Evolutionary conservation across 768 basidiomycete species (phyloP), one percentile per base, ranked within the genome.

Genomic region (Trametes cinnabarina): DNA sequence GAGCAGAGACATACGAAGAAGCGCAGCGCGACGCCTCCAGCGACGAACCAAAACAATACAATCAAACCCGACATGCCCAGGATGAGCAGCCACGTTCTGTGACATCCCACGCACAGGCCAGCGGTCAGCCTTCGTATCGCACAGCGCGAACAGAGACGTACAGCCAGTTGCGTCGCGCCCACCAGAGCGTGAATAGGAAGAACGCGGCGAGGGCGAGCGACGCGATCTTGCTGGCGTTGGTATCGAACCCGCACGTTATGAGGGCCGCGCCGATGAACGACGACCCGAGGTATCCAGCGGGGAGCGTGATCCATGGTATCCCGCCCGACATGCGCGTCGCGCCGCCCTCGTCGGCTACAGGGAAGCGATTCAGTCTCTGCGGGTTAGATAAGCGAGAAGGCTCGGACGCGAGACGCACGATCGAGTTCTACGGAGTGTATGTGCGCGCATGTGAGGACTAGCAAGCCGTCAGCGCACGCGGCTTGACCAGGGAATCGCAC

Each of bases 151-250:
- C 25, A 34, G 15, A 17, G 3, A 66, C 86, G 65, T 63, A 90
- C 88, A 95, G 63, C 77, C 83, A 79, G 67, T 89, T 90, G 61
- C 76, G 78, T 47, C 88, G 77, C 8, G 90, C 89, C 90, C 90
- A 92, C 90, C 92, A 96, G 3, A 94, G 78, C 1, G 92, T 94
- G 64, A 94, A 78, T 30, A 95, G 62, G 74, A 94, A 95, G 72
- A 93, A 90, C n/a, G 71, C 88, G 9, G 86, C 94, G 48, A 96
- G 78, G 9, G 87, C 85, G 20, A 96, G 71, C 20, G 83, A 84
- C 1, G 92, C 93, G 43, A 94, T 67, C 69, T 96, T 96, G 74
- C 87, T 89, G 3, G 94, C 94, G 62, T 90, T 86, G 44, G 90
- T 92, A 71, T 94, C 82, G 69, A 94, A 94, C 12, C 92, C 93